A percentile compares a stretch with the other conserved stretches of the same genome.
Conservation (phyloP, 495 filamentous ascomycete genomes). For the Sphaerosporella brunnea region DNA sequence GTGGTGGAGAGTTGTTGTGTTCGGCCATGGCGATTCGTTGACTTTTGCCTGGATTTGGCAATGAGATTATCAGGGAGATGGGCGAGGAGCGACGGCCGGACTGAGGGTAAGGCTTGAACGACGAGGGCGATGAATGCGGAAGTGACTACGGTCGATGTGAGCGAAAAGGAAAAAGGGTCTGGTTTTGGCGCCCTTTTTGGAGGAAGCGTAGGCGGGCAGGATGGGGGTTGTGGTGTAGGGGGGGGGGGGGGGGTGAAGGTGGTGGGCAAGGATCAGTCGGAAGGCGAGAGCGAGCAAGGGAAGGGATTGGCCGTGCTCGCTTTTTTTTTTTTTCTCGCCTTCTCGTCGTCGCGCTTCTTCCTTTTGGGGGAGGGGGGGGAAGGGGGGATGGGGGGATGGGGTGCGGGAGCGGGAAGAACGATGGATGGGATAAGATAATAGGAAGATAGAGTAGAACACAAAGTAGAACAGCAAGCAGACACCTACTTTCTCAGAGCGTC, state of each 20-base stretch:
- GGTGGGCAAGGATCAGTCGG: too few species aligned
- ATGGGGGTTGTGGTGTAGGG: background rate
- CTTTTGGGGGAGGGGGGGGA: too few species aligned
- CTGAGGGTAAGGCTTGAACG: conserved; percentile 10
- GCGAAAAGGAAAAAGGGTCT: conserved; percentile 12
- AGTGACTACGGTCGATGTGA: conserved; percentile 11
- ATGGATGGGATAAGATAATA: too few species aligned
- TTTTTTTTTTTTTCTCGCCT: too few species aligned
- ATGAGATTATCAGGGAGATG: conserved; percentile 10
- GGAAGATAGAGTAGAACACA: too few species aligned
- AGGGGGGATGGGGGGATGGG: too few species aligned
- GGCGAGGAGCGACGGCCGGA: conserved; percentile 8
- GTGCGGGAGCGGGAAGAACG: too few species aligned
- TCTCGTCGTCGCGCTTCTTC: too few species aligned
- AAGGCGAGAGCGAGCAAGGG: too few species aligned
- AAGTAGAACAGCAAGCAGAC: too few species aligned
- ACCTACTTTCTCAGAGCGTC: too few species aligned
- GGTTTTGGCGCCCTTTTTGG: conserved; percentile 8
- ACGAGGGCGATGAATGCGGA: conserved; percentile 10
- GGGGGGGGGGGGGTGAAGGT: background rate
- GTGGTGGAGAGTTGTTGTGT: conserved; percentile 26
- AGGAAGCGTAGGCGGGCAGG: background rate
- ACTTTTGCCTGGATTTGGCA: conserved; percentile 13
- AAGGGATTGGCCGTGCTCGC: too few species aligned
- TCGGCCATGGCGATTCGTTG: conserved; percentile 7